Base-by-base conservation (phyloP, 306 rosid species). In the Vigna unguiculata region DNA sequence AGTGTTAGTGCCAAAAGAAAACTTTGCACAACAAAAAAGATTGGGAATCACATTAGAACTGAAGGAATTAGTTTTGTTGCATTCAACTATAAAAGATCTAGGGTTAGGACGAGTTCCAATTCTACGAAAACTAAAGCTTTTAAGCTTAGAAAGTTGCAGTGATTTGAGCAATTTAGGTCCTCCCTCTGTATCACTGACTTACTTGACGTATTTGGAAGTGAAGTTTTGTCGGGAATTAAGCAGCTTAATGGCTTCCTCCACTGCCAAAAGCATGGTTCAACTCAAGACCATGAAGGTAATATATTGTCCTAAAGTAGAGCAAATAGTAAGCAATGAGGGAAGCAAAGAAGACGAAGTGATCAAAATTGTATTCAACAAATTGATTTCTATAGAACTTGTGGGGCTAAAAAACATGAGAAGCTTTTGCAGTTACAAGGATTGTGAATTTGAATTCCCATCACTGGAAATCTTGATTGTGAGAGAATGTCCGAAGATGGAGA, bases 71-170 rank as follows among this genome's bases (percentile, higher is more conserved):
- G 0, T 0, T n/a, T 25, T 81, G 9, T 0, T 0, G 2, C 0
- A 0, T 0, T 3, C 28, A 20, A 0, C 0, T 25, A 53, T 78
- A 22, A 2, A 46, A 15, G 34, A 78, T 19, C n/a, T 78, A 20
- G 76, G 76, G 4, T 70, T 78, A 7, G 54, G 70, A 34, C 30
- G 11, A 15, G 77, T 47, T 11, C 54, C 43, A 0, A 20, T 48
- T 45, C 34, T 78, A 4, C 61, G 30, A 9, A 57, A 41, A 62
- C 2, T 78, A 30, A 41, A 78, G 52, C 2, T 40, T 19, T 69
- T 78, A 20, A 6, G 3, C 3, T 4, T 78, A 57, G 0, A 0
- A 0, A 0, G 0, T 0, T 69, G 81, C 21, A 0, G 0, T 0
- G 0, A 2, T 0, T 36, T 78, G 51, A 47, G n/a, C 4, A 47